Percentiles rank a stretch among this genome's conserved stretches.
phyloP scores from a whole-genome alignment of 768 basidiomycete species.

The Lyophyllum decastes region DNA sequence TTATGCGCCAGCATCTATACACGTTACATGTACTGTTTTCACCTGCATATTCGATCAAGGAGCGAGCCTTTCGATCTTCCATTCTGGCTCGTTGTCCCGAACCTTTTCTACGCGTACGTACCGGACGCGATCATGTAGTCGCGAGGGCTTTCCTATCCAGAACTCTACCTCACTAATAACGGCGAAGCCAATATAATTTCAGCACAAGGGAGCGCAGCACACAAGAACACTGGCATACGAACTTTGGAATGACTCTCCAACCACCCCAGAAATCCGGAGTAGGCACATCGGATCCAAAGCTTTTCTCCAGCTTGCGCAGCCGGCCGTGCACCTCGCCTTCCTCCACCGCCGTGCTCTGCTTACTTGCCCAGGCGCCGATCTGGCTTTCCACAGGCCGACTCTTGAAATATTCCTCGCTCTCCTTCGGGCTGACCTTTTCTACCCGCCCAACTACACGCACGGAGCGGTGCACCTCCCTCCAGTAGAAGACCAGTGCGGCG shows the following conservation, averaged over 20 bases:
- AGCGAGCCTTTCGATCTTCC: slow-evolving; percentile 81
- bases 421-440: slow-evolving; percentile 71
- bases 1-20: neutral
- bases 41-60: slow-evolving; percentile 34
- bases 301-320: slow-evolving; percentile 56
- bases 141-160: slow-evolving; percentile 95
- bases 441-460: slow-evolving; percentile 85
- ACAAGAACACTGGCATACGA: slow-evolving; percentile 27
- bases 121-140: slow-evolving; percentile 87
- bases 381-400: slow-evolving; percentile 81
- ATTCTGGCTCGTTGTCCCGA: slow-evolving; percentile 51
- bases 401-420: slow-evolving; percentile 83
- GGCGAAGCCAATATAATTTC: neutral
- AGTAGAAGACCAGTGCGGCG: slow-evolving; percentile 88
- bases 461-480: slow-evolving; percentile 80
- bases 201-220: neutral
- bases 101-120: slow-evolving; percentile 60
- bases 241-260: slow-evolving; percentile 93
- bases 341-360: slow-evolving; percentile 77
- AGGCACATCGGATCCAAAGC: slow-evolving; percentile 65
- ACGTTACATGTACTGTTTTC: neutral
- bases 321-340: slow-evolving; percentile 71
- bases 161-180: slow-evolving; percentile 86
- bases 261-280: slow-evolving; percentile 96
- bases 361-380: slow-evolving; percentile 92